phyloP scores from a whole-genome alignment of 371 early-diverging fungal genomes.

The Fennellomyces sp. region DNA sequence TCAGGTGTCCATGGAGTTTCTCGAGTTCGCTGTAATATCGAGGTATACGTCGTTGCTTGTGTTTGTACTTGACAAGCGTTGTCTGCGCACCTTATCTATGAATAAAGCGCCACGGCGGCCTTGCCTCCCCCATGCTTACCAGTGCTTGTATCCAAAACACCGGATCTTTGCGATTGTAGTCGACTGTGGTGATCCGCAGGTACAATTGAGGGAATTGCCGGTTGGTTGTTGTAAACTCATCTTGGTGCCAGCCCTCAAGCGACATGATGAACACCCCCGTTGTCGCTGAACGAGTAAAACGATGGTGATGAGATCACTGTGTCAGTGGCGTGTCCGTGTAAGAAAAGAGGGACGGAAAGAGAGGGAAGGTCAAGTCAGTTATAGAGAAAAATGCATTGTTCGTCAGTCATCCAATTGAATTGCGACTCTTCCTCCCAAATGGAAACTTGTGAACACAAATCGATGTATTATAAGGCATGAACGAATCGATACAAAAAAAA shows the following conservation, averaged over 20 bases:
- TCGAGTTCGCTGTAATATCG: conserved; percentile 46
- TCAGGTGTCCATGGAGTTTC: conserved; percentile 32
- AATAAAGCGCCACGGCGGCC: not conserved
- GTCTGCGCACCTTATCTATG: conserved; percentile 24
- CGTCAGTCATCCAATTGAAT: too few species aligned
- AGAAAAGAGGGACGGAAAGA: too few species aligned
- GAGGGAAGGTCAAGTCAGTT: too few species aligned
- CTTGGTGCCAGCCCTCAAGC: not conserved
- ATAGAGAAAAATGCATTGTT: too few species aligned
- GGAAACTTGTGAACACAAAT: too few species aligned
- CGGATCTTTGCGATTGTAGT: conserved; percentile 50
- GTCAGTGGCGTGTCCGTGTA: too few species aligned
- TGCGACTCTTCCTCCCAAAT: too few species aligned
- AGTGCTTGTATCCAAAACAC: conserved; percentile 51
- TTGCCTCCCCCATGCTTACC: too few species aligned
- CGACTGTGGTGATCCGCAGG: conserved; percentile 38
- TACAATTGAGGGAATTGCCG: conserved; percentile 7
- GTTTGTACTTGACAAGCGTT: conserved; percentile 37
- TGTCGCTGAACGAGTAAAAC: too few species aligned
- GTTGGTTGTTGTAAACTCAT: not conserved
- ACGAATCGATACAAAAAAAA: too few species aligned
- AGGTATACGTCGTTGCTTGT: conserved; percentile 44
- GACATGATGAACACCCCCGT: not conserved
- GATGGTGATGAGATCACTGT: too few species aligned
- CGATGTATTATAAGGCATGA: too few species aligned